Conservation (phyloP, 78 protist genomes). For the Dictyostelium discoideum region dicty_2.7 NC_007090.3:2538501-2539000, state of each 20-base stretch:
- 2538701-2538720: neutral
- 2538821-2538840: slow-evolving; percentile 44
- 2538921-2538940: neutral
- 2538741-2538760: neutral
- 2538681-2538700: slow-evolving; percentile 50
- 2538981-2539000: neutral
- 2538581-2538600: neutral
- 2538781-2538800: slow-evolving; percentile 41
- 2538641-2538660: slow-evolving; percentile 39
- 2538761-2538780: slow-evolving; percentile 25
- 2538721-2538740: slow-evolving; percentile 15
- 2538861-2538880: neutral
- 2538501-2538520: too few relatives aligned
- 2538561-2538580: neutral
- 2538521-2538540: neutral
- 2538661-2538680: slow-evolving; percentile 48
- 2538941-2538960: neutral
- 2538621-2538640: slow-evolving; percentile 36
- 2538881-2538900: slow-evolving; percentile 32
- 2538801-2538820: slow-evolving; percentile 46
- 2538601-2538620: slow-evolving; percentile 60
- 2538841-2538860: slow-evolving; percentile 28
- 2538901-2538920: slow-evolving; percentile 20
- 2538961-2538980: neutral
- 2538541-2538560: neutral